Evolutionary conservation across 139 green algal species (phyloP).

Genomic region (Zygnema cylindricum): DNA sequence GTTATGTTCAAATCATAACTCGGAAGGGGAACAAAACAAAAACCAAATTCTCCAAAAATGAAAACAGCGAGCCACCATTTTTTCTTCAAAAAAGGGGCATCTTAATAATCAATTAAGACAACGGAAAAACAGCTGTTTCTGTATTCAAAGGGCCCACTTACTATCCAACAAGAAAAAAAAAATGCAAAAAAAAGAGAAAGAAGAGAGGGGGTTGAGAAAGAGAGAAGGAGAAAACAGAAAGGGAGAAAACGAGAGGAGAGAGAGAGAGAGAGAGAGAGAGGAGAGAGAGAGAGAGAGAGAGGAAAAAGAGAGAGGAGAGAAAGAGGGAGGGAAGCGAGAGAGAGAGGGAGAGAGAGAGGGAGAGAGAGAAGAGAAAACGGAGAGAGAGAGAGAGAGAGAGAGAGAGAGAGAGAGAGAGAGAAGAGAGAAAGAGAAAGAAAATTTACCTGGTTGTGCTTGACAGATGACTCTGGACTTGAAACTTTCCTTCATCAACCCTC

Average conservation of each 20-base stretch:
- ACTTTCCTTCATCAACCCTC: not conserved
- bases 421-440: not conserved
- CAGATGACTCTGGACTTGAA: not conserved
- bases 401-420: not conserved
- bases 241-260: not conserved
- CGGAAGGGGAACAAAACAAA: too few species aligned
- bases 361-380: too few species aligned
- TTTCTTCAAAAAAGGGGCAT: too few species aligned
- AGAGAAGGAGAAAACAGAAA: not conserved
- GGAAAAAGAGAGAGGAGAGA: not conserved
- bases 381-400: not conserved
- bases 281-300: not conserved
- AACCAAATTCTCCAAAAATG: too few species aligned
- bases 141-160: too few species aligned
- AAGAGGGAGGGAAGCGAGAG: not conserved
- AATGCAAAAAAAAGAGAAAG: not conserved
- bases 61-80: too few species aligned
- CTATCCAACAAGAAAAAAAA: not conserved
- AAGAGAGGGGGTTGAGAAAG: not conserved
- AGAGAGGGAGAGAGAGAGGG: not conserved
- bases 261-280: not conserved
- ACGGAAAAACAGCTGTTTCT: too few species aligned
- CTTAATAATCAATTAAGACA: too few species aligned
- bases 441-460: not conserved
- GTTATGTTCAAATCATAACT: too few species aligned